Conservation (phyloP, 2,329 filamentous ascomycete genomes). For the Diaporthe citrichinensis region DNA sequence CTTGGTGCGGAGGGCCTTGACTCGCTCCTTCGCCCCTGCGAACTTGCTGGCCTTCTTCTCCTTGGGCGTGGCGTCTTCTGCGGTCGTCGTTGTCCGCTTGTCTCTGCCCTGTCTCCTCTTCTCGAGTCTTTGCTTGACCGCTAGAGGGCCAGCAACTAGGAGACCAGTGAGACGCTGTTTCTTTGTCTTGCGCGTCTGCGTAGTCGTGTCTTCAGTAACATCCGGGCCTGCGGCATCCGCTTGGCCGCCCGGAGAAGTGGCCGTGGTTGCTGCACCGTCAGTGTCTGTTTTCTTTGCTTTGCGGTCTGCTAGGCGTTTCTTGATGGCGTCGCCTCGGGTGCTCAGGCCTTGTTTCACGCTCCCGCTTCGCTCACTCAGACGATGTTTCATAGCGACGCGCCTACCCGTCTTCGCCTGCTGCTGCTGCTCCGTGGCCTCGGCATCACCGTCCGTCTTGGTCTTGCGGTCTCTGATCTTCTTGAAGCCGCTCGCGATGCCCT, state of each 20-base stretch:
- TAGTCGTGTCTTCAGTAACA: not conserved
- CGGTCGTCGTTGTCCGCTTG: not conserved
- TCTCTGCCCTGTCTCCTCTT: not conserved
- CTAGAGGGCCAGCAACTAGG: not conserved
- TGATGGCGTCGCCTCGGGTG: slow-evolving; percentile 25
- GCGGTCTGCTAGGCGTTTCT: slow-evolving; percentile 20
- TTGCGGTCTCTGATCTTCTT: slow-evolving; percentile 27
- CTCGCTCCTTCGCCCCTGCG: not conserved
- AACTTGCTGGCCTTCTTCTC: slow-evolving; percentile 18
- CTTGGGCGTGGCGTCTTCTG: not conserved
- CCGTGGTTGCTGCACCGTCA: not conserved
- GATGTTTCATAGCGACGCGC: slow-evolving; percentile 30
- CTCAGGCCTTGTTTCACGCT: slow-evolving; percentile 28
- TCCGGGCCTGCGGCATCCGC: not conserved
- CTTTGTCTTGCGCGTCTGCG: not conserved
- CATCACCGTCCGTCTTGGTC: not conserved
- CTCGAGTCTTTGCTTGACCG: not conserved
- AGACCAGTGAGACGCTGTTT: not conserved
- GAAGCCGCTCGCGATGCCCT: slow-evolving; percentile 26
- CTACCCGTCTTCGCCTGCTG: slow-evolving; percentile 5
- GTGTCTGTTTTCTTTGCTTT: slow-evolving; percentile 9
- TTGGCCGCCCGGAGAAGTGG: not conserved
- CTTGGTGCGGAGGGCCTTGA: slow-evolving; percentile 12
- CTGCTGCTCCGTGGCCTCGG: not conserved
- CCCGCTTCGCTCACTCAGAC: slow-evolving; percentile 26